phyloP scores from a whole-genome alignment of 768 basidiomycete species.

The Hygrocybe punicea region DNA sequence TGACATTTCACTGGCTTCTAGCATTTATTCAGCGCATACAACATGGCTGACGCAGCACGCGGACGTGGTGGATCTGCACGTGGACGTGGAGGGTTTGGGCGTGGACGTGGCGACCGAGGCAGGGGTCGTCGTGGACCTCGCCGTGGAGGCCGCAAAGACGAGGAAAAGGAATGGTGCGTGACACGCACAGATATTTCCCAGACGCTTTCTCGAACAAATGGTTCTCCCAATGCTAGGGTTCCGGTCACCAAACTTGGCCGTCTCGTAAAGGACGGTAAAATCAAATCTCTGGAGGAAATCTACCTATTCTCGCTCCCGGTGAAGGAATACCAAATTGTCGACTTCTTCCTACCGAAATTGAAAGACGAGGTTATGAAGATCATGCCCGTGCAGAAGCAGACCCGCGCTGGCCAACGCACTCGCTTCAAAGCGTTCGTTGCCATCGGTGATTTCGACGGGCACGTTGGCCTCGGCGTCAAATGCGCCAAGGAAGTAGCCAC shows the following conservation, averaged over 20 bases:
- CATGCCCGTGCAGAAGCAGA: conserved; percentile 99
- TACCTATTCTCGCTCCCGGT: conserved; percentile 99
- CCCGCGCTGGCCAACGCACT: conserved; percentile 98
- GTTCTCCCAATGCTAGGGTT: conserved; percentile 52
- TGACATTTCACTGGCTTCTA: conserved; percentile 21
- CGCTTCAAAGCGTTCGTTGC: conserved; percentile 99
- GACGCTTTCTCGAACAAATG: conserved; percentile 8
- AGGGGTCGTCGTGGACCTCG: conserved; percentile 87
- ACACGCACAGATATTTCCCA: conserved; percentile 18
- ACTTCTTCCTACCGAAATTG: conserved; percentile 97
- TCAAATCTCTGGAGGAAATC: conserved; percentile 99
- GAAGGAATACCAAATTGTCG: conserved; percentile 99
- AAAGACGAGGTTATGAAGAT: conserved; percentile 99
- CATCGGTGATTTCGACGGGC: conserved; percentile 97
- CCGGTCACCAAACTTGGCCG: conserved; percentile 99
- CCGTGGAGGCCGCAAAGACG: conserved; percentile 97
- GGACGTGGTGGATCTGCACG: conserved; percentile 77
- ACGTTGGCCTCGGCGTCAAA: conserved; percentile 99
- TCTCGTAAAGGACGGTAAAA: conserved; percentile 98
- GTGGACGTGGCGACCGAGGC: conserved; percentile 89
- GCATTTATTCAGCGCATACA: conserved; percentile 27
- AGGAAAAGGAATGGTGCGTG: conserved; percentile 97
- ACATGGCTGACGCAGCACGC: conserved; percentile 79
- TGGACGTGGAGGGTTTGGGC: conserved; percentile 84
- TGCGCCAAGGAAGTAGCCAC: conserved; percentile 99